These are phyloP conservation scores for Pseudogymnoascus sp. DNA, from an alignment of 2,329 filamentous ascomycete species.

Conservation along the genomic window DNA sequence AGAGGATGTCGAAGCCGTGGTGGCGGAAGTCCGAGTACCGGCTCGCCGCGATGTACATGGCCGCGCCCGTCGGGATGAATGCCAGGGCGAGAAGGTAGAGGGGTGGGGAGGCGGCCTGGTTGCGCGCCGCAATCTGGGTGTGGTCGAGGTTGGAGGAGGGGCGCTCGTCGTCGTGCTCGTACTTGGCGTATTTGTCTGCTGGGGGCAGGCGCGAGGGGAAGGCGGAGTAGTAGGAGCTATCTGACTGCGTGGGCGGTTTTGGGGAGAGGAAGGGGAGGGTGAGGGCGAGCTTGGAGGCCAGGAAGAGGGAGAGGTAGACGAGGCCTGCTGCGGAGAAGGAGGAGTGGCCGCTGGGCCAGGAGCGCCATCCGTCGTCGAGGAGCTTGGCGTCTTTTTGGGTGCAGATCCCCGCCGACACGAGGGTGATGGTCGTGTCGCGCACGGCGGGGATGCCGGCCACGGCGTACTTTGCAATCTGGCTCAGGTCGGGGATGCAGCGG, in stretches of 20 bases:
- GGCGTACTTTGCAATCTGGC: conserved; percentile 48
- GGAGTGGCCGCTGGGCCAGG: conserved; percentile 71
- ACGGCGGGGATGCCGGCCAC: conserved; percentile 51
- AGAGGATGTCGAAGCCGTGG: conserved; percentile 85
- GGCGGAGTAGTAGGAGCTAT: conserved; percentile 47
- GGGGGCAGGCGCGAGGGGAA: conserved; percentile 61
- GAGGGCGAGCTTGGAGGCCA: conserved; percentile 74
- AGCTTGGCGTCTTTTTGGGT: conserved; percentile 48
- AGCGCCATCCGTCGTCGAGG: conserved; percentile 76
- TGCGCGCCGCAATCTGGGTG: conserved; percentile 47
- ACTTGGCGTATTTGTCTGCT: conserved; percentile 16
- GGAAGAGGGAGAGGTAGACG: conserved; percentile 77
- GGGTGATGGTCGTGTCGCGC: conserved; percentile 48
- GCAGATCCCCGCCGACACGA: conserved; percentile 75
- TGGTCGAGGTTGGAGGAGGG: conserved; percentile 17
- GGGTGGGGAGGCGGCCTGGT: conserved; percentile 73
- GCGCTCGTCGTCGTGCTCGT: neutral
- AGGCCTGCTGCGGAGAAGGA: conserved; percentile 71
- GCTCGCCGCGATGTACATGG: conserved; percentile 75
- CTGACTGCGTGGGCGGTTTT: conserved; percentile 23
- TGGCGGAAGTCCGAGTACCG: conserved; percentile 86
- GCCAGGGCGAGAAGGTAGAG: conserved; percentile 66
- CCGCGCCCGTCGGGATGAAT: conserved; percentile 61
- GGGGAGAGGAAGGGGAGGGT: conserved; percentile 60
- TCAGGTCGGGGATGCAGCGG: conserved; percentile 68